Conservation (phyloP, 805 yeast genomes). For the Cyberlindnera americana region DNA sequence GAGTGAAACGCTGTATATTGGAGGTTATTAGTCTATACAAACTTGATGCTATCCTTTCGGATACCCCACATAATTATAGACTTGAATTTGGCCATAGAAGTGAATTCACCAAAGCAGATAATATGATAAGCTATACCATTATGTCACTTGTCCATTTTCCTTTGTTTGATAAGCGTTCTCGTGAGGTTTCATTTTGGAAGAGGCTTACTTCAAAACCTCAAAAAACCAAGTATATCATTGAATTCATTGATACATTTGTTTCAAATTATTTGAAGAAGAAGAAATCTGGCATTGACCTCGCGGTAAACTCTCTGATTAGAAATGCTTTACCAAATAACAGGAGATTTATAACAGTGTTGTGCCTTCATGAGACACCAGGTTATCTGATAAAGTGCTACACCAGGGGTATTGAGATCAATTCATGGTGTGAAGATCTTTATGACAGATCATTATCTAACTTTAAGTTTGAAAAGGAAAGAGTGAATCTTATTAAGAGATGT, state of each 20-base stretch:
- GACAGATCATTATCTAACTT: background rate
- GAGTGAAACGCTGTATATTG: background rate
- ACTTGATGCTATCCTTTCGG: background rate
- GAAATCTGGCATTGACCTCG: background rate
- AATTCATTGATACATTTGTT: background rate
- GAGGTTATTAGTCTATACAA: background rate
- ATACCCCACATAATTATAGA: background rate
- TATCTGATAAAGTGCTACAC: background rate
- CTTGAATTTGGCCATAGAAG: background rate
- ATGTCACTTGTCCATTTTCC: constrained; percentile 6
- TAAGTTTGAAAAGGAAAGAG: background rate
- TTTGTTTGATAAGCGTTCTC: background rate
- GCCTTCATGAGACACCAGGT: background rate
- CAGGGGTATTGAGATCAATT: background rate
- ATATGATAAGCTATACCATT: background rate
- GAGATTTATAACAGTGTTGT: background rate
- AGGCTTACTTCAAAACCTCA: background rate
- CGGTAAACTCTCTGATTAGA: background rate
- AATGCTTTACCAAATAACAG: background rate
- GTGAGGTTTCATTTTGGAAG: constrained; percentile 3
- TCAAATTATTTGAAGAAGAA: background rate
- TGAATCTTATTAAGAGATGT: background rate
- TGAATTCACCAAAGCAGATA: background rate
- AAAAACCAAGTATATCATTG: constrained; percentile 1
- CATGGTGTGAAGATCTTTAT: background rate